Base-by-base conservation (phyloP, 371 early-diverging fungal species). In the Dinochytrium kinnereticum region DNA sequence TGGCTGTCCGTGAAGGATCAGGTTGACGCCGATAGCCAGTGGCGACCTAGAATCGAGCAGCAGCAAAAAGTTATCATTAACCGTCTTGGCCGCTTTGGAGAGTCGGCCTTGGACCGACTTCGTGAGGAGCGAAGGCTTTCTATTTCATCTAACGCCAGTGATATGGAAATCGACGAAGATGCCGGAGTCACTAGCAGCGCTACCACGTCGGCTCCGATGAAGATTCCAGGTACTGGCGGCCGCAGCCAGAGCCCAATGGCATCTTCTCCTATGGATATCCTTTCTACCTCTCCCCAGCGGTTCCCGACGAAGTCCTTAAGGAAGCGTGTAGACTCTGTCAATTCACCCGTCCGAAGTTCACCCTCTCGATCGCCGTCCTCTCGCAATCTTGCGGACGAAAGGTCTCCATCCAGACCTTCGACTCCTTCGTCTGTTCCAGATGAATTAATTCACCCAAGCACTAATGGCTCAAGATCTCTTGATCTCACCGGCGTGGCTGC, bases 1-100 rank as follows among this genome's bases (percentile, higher is more conserved):
- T 91, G 90, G 82, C 81, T 89, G n/a, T 87, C 87, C 3, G 88
- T 94, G 26, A 76, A 81, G 17, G 84, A 83, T 38, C 84, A 89
- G 51, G 82, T 80, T n/a, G 84, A 86, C 53, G 84, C 88, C 1
- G 87, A 87, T 19, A 75, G 68, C 17, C 80, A 88, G 21, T 90
- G 89, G 89, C 80, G 71, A 26, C 80, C 84, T 13, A 69, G 79
- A 19, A 80, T 89, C 51, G 76, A 87, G 5, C 74, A 86, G 39
- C 86, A 91, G 69, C 92, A 87, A 76, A 64, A 76, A 26, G 77
- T 74, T 31, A 81, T 89, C 64, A 71, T 72, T 3, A 67, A 66
- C n/a, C 76, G 83, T 36, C 71, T 90, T 21, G 15, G 38, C 28
- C 71, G 80, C 70, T 85, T 84, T 70, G 90, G 89, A 50, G 73